Base-by-base conservation (phyloP, 2,329 filamentous ascomycete species). In the Neofusicoccum laricinum region DNA sequence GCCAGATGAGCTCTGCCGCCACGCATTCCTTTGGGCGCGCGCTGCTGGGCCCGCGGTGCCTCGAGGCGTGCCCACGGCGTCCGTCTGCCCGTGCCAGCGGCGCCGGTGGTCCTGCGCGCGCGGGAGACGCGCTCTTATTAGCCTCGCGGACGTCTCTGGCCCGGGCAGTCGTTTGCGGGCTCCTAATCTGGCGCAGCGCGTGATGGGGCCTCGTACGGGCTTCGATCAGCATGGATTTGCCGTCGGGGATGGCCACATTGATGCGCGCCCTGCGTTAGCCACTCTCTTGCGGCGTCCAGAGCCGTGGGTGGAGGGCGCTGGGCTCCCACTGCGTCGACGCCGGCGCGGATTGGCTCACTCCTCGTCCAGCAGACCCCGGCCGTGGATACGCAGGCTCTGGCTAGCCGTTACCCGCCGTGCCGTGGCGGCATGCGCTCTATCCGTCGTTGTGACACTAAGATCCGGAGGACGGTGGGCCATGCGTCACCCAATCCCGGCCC, bases 361-460 rank as follows among this genome's bases (percentile, higher is more conserved):
- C 30, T 34, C 25, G 55, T 17, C 53, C 53, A 57, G 53, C 53
- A 45, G 38, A 57, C 55, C 55, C 55, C 55, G 41, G 55, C 55
- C 40, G 53, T 43, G 38, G 53, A 43, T 15, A 58, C 38, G 53
- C 40, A 58, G n/a, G 21, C 38, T 15, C n/a, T 32, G 25, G 34
- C 53, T 17, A 45, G 53, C 53, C 53, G 53, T 58, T 58, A 19
- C 53, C 53, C 38, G 53, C 36, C 36, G 51, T 57, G 51, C 51
- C 51, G 51, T 55, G 51, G 51, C 51, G 51, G 51, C 53, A 58
- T 58, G 53, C 53, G 53, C 53, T 58, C 53, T 58, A 43, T 45
- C 53, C 53, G 55, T 46, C 30, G 55, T 46, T 36, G 55, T 59
- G 55, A 46, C 55, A 59, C 55, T 46, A 59, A 59, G 38, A 46